These are phyloP conservation scores for Macrolepiota albuminosa DNA, from an alignment of 768 basidiomycete species.

Conservation along the genomic window DNA sequence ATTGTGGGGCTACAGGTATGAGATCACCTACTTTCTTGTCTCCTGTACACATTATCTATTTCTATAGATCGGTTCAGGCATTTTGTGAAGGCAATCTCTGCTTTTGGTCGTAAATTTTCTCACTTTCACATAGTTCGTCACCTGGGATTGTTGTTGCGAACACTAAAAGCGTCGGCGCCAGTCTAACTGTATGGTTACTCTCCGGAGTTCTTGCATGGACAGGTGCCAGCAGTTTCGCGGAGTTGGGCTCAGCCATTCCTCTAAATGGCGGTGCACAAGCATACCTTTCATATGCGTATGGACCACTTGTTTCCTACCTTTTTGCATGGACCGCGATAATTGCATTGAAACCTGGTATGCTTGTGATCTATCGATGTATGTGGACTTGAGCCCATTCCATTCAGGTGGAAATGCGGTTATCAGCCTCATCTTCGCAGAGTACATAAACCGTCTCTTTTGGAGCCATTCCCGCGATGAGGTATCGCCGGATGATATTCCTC, in stretches of 20 bases:
- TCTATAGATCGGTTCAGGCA: conserved; percentile 81
- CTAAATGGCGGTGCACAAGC: conserved; percentile 69
- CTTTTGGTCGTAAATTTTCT: not conserved
- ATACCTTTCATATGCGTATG: conserved; percentile 87
- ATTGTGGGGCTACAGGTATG: conserved; percentile 77
- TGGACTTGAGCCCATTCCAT: not conserved
- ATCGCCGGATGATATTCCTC: conserved; percentile 76
- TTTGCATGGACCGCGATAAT: conserved; percentile 96
- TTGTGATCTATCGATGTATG: conserved; percentile 1
- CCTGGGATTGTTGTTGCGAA: conserved; percentile 91
- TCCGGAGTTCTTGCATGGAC: conserved; percentile 92
- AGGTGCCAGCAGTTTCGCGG: conserved; percentile 91
- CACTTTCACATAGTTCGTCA: conserved; percentile 58
- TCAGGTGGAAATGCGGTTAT: conserved; percentile 78
- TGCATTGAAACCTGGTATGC: conserved; percentile 73
- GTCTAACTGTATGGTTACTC: conserved; percentile 77
- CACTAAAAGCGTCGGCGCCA: conserved; percentile 85
- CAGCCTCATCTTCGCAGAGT: conserved; percentile 87
- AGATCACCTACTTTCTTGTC: not conserved
- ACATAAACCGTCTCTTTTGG: conserved; percentile 86
- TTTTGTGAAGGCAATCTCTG: conserved; percentile 57
- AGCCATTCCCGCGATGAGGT: conserved; percentile 65
- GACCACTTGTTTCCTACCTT: conserved; percentile 81
- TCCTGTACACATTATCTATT: not conserved
- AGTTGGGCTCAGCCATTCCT: conserved; percentile 87